Conservation (phyloP, 1,139 yeast species). For the Geotrichum klebahnii region DNA sequence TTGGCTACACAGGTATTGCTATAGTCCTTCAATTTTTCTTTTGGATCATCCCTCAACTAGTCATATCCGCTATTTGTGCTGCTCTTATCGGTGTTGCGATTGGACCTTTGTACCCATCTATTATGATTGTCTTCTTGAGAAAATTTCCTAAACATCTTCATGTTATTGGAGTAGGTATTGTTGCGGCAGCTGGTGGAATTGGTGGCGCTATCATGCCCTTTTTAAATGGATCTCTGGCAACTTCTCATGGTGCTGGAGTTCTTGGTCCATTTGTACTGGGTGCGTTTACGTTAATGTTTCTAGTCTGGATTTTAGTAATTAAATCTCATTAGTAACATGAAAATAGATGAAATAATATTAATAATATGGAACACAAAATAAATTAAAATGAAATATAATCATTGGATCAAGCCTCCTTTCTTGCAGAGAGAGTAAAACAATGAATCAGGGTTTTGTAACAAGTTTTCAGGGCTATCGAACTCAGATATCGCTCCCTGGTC, state of each 20-base stretch:
- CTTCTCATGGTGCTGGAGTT: conserved; percentile 31
- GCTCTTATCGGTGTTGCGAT: conserved; percentile 61
- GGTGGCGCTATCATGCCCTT: conserved; percentile 59
- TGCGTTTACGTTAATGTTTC: conserved; percentile 30
- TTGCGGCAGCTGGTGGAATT: conserved; percentile 75
- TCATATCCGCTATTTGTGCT: conserved; percentile 39
- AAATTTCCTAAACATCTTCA: conserved; percentile 59
- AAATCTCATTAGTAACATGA: neutral
- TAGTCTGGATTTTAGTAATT: conserved; percentile 29
- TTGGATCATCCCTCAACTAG: conserved; percentile 34
- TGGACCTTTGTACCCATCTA: conserved; percentile 81
- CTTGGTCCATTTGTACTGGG: conserved; percentile 34
- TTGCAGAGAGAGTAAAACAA: conserved; percentile 62
- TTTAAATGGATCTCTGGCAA: conserved; percentile 35
- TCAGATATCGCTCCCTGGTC: conserved; percentile 66
- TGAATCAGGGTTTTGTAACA: conserved; percentile 46
- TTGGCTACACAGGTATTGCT: conserved; percentile 28
- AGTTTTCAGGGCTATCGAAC: conserved; percentile 58
- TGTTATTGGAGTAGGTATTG: conserved; percentile 67
- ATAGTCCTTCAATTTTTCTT: conserved; percentile 29
- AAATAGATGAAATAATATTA: neutral
- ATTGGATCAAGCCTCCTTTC: conserved; percentile 47
- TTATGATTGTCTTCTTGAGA: conserved; percentile 60
- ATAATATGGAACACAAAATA: too few species aligned
- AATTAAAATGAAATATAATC: neutral